These are phyloP conservation scores for Trichomonas tenax DNA, from an alignment of 208 protist species.

Conservation along the genomic window DNA sequence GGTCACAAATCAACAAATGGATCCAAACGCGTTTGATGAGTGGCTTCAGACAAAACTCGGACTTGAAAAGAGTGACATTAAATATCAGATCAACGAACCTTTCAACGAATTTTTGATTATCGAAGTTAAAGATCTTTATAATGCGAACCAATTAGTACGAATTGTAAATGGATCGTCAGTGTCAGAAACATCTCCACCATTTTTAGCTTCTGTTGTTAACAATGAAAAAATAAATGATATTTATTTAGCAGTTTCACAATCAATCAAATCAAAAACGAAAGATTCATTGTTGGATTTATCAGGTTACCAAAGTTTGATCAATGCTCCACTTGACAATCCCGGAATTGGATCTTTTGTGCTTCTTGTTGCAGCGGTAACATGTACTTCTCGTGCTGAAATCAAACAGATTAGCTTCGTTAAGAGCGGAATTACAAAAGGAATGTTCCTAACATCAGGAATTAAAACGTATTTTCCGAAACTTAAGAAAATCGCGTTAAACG, in stretches of 20 bases:
- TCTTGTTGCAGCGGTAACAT: not conserved
- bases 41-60: not conserved
- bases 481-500: not conserved
- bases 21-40: not conserved
- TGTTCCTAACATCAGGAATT: not conserved
- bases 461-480: not conserved
- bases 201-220: not conserved
- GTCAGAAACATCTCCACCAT: not conserved
- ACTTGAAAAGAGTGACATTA: not conserved
- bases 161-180: not conserved
- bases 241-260: not conserved
- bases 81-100: not conserved
- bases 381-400: not conserved
- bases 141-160: not conserved
- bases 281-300: not conserved
- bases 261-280: not conserved
- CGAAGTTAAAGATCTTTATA: not conserved
- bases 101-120: not conserved
- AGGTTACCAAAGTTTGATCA: not conserved
- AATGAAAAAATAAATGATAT: not conserved
- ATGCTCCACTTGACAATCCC: not conserved
- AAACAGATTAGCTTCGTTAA: not conserved
- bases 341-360: not conserved
- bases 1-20: not conserved
- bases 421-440: not conserved